Evolutionary conservation across 345 rosid species (phyloP).

Genomic region (Acer campestre): DNA sequence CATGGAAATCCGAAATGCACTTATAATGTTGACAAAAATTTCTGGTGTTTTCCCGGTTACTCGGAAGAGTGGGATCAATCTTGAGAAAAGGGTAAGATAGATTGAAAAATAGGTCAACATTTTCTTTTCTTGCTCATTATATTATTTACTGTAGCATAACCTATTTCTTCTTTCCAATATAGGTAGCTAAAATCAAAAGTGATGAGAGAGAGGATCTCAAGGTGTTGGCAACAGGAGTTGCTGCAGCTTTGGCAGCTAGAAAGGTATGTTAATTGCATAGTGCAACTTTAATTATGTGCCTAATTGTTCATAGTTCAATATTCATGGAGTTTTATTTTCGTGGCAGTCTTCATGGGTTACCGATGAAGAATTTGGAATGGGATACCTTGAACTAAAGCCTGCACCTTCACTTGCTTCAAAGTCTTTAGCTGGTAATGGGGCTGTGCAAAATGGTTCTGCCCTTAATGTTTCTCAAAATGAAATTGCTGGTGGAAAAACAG

Average conservation of each 20-base stretch:
- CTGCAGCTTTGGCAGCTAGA: constrained; percentile 96
- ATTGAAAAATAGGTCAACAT: constrained; percentile 17
- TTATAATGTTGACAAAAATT: constrained; percentile 91
- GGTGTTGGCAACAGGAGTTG: constrained; percentile 98
- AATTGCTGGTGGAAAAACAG: constrained; percentile 48
- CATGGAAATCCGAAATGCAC: constrained; percentile 98
- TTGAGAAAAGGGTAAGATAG: constrained; percentile 84
- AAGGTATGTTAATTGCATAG: constrained; percentile 52
- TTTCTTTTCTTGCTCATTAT: constrained; percentile 4
- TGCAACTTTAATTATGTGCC: constrained; percentile 13
- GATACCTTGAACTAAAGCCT: constrained; percentile 87
- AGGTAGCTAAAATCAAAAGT: constrained; percentile 92
- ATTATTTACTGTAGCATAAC: constrained; percentile 19
- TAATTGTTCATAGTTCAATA: not conserved
- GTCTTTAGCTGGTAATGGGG: constrained; percentile 42
- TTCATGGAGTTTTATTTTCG: constrained; percentile 14
- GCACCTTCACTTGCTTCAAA: constrained; percentile 63
- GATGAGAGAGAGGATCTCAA: constrained; percentile 99
- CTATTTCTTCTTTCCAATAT: constrained; percentile 9
- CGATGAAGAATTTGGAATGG: constrained; percentile 99
- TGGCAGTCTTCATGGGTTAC: constrained; percentile 96
- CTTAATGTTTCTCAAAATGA: constrained; percentile 57
- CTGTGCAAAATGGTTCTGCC: constrained; percentile 56
- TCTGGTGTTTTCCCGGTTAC: constrained; percentile 97
- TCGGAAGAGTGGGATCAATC: constrained; percentile 94